phyloP scores from a whole-genome alignment of 1,284 basidiomycete genomes.

The Fomitiporia mediterranea region DNA sequence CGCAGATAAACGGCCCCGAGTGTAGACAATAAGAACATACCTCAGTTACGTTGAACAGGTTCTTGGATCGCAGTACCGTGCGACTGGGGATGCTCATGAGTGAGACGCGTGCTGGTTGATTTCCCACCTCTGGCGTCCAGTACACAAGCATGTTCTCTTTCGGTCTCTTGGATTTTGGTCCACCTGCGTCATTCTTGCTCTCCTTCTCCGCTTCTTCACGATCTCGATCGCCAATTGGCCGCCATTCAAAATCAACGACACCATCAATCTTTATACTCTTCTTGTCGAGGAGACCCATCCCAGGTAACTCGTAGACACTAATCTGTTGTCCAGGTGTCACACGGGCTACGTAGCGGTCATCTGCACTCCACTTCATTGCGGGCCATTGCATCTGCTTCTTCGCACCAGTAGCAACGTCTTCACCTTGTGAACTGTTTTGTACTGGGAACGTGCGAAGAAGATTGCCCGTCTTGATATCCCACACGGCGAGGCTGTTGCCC shows the following conservation, averaged over 20 bases:
- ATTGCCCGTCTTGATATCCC: slow-evolving; percentile 94
- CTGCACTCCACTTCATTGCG: slow-evolving; percentile 95
- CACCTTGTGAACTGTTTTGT: slow-evolving; percentile 28
- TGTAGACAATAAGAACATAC: slow-evolving; percentile 41
- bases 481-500: slow-evolving; percentile 95
- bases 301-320: slow-evolving; percentile 93
- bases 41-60: slow-evolving; percentile 97
- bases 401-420: slow-evolving; percentile 40
- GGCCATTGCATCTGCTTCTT: slow-evolving; percentile 91
- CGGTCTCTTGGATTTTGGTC: slow-evolving; percentile 55
- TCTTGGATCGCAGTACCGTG: slow-evolving; percentile 87
- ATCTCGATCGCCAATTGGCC: slow-evolving; percentile 89
- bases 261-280: slow-evolving; percentile 98
- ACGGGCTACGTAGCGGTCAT: slow-evolving; percentile 93
- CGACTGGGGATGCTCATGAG: slow-evolving; percentile 88
- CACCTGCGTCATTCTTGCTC: slow-evolving; percentile 33
- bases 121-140: slow-evolving; percentile 96
- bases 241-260: slow-evolving; percentile 99
- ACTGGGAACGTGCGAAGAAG: slow-evolving; percentile 92
- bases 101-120: slow-evolving; percentile 96
- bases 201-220: slow-evolving; percentile 68
- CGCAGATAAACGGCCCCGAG: slow-evolving; percentile 7
- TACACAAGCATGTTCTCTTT: slow-evolving; percentile 94
- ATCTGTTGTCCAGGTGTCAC: slow-evolving; percentile 89
- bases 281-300: slow-evolving; percentile 93